Evolutionary conservation across 345 rosid genomes (phyloP), one percentile per base, ranked within the genome.

Genomic region (Pistacia atlantica): DNA sequence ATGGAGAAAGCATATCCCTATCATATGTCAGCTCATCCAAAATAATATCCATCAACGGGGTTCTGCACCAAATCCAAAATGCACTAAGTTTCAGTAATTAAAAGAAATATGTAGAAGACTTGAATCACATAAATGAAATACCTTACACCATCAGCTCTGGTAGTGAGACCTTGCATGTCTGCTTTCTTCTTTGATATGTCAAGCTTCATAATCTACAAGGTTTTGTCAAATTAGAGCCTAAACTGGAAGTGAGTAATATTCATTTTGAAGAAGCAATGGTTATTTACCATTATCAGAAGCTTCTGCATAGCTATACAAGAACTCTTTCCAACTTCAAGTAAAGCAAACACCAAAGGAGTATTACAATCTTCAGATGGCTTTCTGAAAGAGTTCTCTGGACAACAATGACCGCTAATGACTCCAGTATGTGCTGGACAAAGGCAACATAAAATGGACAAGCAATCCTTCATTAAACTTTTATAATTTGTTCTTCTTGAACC

Each of bases 61-160:
- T 90, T 80, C 98, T 90, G 89, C 80, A 83, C 52, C 80, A 77
- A 80, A 82, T 74, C n/a, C 63, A 42, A 42, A 42, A 42, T 42
- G 8, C 8, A 42, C 42, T 38, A 5, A 42, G 46, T 42, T 42
- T 42, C 8, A 42, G 46, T 42, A 6, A 42, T 42, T 42, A 5
- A 42, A 42, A 42, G 5, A 20, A 8, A 37, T 16, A 60, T 25
- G 60, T 49, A 46, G 1, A 59, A 48, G 69, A 16, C n/a, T 20
- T 31, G 48, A 31, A 69, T 45, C 59, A 33, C 14, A 68, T 56
- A 77, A 73, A 31, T 72, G 73, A 60, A 42, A 57, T 80, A 95
- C 99, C 98, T 93, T 62, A 84, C 83, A 75, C 93, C 92, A 51
- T 96, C 97, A 78, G 90, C 90, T 86, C 97, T 88, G 20, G 83